phyloP scores from a whole-genome alignment of 768 basidiomycete genomes.

The Mycena alexandri region DNA sequence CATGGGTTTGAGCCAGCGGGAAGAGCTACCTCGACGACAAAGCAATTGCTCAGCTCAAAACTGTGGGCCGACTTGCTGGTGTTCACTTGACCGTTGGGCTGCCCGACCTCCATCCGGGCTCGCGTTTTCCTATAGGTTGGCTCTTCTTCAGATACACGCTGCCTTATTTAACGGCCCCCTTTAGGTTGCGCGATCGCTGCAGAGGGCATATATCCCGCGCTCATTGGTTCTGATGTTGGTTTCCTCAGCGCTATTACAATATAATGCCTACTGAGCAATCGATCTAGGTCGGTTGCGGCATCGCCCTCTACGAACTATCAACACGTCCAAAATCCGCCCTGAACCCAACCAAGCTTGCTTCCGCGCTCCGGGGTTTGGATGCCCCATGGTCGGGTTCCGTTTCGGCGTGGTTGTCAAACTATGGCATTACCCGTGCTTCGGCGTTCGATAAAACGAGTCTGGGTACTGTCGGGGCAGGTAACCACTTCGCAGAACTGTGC shows the following conservation, averaged over 20 bases:
- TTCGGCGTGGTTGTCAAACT: conserved; percentile 48
- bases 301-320: conserved; percentile 50
- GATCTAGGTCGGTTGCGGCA: conserved; percentile 50
- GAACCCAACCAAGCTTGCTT: conserved; percentile 48
- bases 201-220: conserved; percentile 54
- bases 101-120: conserved; percentile 56
- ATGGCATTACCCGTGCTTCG: conserved; percentile 47
- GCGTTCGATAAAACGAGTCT: conserved; percentile 46
- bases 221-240: conserved; percentile 51
- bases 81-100: conserved; percentile 54
- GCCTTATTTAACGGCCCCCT: neutral
- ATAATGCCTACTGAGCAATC: neutral
- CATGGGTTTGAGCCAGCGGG: conserved; percentile 29
- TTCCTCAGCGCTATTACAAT: too few relatives aligned
- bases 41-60: conserved; percentile 50
- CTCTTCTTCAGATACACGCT: neutral
- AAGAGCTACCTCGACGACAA: conserved; percentile 49
- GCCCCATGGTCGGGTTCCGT: conserved; percentile 53
- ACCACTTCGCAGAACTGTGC: conserved; percentile 56
- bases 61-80: conserved; percentile 43
- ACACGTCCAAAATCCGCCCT: conserved; percentile 41
- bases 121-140: conserved; percentile 49
- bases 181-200: conserved; percentile 50
- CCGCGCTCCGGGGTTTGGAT: conserved; percentile 48
- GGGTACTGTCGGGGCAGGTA: conserved; percentile 54